phyloP scores from a whole-genome alignment of 202 grass and related monocot species.

The Musa balbisiana region DNA sequence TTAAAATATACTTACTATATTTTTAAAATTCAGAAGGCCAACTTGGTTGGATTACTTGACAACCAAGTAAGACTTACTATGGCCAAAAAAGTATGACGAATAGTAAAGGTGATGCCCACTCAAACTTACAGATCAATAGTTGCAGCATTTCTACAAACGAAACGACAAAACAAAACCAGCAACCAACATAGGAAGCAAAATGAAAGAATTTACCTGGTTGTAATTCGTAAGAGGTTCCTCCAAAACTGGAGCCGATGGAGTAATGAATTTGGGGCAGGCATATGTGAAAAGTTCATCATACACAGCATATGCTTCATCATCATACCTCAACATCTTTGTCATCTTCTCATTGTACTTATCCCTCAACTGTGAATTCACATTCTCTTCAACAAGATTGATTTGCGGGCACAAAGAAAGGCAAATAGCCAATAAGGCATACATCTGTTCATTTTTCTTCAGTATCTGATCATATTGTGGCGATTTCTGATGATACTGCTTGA shows the following conservation, averaged over 20 bases:
- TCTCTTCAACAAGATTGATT: constrained; percentile 81
- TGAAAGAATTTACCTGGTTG: constrained; percentile 58
- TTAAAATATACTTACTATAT: no score
- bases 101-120: no score
- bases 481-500: constrained; percentile 92
- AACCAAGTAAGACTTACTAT: no score
- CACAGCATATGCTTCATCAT: constrained; percentile 83
- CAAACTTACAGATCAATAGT: no score
- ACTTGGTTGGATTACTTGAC: no score
- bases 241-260: constrained; percentile 63
- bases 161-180: neutral
- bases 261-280: constrained; percentile 97
- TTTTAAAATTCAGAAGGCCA: no score
- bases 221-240: constrained; percentile 77
- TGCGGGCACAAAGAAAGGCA: constrained; percentile 88
- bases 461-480: constrained; percentile 96
- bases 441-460: constrained; percentile 99
- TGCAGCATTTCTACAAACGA: neutral
- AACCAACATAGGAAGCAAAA: neutral
- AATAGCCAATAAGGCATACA: constrained; percentile 89
- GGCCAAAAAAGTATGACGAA: no score
- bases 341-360: constrained; percentile 99
- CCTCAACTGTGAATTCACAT: constrained; percentile 81
- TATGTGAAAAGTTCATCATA: constrained; percentile 97
- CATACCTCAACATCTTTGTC: constrained; percentile 96